Evolutionary conservation across 2,329 filamentous ascomycete genomes (phyloP).

Genomic region (Ascochyta koolunga): DNA sequence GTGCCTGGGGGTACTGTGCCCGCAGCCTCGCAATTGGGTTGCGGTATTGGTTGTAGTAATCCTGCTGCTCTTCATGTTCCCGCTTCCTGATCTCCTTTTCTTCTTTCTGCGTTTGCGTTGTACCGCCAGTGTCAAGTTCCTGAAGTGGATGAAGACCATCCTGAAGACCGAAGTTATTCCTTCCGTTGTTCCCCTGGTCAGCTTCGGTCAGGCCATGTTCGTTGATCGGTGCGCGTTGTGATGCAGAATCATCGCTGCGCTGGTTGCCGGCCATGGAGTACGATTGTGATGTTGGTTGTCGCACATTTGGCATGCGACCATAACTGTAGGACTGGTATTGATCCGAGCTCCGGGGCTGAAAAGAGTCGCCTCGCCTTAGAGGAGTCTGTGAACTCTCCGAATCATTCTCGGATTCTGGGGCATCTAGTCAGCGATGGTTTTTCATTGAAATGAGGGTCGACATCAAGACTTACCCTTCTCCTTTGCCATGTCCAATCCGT

Average conservation of each 20-base stretch:
- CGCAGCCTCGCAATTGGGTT: conserved; percentile 60
- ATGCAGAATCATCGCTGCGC: conserved; percentile 1
- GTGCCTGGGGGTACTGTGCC: conserved; percentile 58
- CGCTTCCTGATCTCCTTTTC: conserved; percentile 46
- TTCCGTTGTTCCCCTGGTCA: conserved; percentile 17
- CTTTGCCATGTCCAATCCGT: conserved; percentile 21
- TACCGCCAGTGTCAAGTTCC: conserved; percentile 31
- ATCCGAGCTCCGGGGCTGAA: conserved; percentile 1
- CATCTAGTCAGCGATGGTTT: background rate
- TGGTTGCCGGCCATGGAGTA: conserved; percentile 15
- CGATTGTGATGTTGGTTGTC: conserved; percentile 7
- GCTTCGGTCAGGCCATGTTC: conserved; percentile 29
- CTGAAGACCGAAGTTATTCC: conserved; percentile 50
- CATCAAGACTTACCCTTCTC: conserved; percentile 19
- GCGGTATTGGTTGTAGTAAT: conserved; percentile 57
- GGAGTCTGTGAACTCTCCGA: conserved; percentile 23
- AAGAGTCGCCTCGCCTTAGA: background rate
- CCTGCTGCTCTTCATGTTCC: conserved; percentile 53
- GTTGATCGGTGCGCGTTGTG: conserved; percentile 29
- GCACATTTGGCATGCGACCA: conserved; percentile 24
- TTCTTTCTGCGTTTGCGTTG: conserved; percentile 43
- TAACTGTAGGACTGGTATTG: conserved; percentile 19
- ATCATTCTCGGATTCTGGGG: conserved; percentile 17
- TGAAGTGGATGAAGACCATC: conserved; percentile 51
- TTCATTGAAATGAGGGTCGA: too few relatives aligned